Base-by-base conservation (phyloP, 192 early-diverging fungal species). In the Anaeromyces robustus region DNA sequence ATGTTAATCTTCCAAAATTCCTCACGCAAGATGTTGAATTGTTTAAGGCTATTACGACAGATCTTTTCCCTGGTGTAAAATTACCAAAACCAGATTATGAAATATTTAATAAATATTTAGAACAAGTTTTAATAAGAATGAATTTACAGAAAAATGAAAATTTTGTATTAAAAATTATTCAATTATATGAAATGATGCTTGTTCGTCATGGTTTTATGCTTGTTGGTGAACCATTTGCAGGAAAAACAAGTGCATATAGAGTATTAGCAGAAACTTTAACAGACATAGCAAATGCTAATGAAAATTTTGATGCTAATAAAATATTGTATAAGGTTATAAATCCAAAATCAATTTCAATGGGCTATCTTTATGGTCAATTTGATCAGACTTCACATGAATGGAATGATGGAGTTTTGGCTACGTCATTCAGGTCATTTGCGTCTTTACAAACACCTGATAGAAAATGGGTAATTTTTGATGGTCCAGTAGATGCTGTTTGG, bases 401-500 rank as follows among this genome's bases (percentile, higher is more conserved):
- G 52, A 68, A 68, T 68, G 52, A 68, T n/a, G 52, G 52, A n/a
- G 52, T 68, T 22, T 68, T 68, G n/a, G 52, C 52, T n/a, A 68
- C 52, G 6, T n/a, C 52, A n/a, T 68, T 68, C n/a, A 68, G 52
- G 7, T 68, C 52, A 26, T 68, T 68, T n/a, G 52, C 52, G 2
- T 68, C 52, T n/a, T 68, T 68, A 11, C 52, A 68, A 68, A 68
- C 52, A 26, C 52, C 52, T 68, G 52, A 68, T n/a, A 68, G 52
- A 68, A 68, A 68, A 68, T 68, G 52, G 52, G 52, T 68, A 11
- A 68, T 68, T 68, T 68, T 68, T 68, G 52, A 68, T 68, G 52
- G 52, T 11, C 52, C 52, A n/a, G 52, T 68, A n/a, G 52, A 68
- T 68, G 52, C 52, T n/a, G 84, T 90, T 32, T 90, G 89, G 90